Evolutionary conservation across 1,284 basidiomycete species (phyloP).

Genomic region (Entoloma clypeatum): DNA sequence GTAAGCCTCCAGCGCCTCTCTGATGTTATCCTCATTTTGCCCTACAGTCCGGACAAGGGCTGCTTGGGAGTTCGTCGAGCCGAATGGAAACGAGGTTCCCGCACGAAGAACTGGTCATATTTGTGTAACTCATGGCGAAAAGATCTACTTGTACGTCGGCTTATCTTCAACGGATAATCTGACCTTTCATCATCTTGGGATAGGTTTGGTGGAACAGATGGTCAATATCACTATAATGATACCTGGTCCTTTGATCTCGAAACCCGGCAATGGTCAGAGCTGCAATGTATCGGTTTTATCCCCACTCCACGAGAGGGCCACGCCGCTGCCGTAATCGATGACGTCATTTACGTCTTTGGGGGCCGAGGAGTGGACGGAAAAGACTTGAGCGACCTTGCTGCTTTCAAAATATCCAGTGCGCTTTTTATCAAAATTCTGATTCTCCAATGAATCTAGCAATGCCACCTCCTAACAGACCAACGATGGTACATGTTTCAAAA

Average conservation of each 20-base stretch:
- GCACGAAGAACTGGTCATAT: constrained; percentile 92
- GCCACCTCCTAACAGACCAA: constrained; percentile 45
- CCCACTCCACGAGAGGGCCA: constrained; percentile 97
- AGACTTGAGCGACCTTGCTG: constrained; percentile 91
- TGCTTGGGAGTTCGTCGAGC: constrained; percentile 77
- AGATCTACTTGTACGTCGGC: constrained; percentile 74
- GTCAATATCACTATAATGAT: constrained; percentile 98
- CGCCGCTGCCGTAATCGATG: constrained; percentile 93
- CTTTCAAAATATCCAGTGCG: constrained; percentile 95
- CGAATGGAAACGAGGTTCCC: constrained; percentile 63
- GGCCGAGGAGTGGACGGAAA: constrained; percentile 97
- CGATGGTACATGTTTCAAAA: constrained; percentile 99
- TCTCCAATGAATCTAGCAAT: constrained; percentile 7
- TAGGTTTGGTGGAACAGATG: constrained; percentile 98
- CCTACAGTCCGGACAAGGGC: constrained; percentile 65
- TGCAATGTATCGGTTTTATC: constrained; percentile 97
- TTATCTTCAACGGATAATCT: constrained; percentile 12
- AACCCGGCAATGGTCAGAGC: constrained; percentile 85
- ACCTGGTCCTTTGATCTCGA: constrained; percentile 94
- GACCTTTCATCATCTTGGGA: constrained; percentile 16
- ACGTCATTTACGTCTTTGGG: constrained; percentile 98
- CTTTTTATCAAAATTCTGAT: constrained; percentile 6
- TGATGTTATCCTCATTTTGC: constrained; percentile 8
- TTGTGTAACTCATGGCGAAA: constrained; percentile 82
- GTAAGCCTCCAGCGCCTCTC: constrained; percentile 46